Percentiles rank a stretch among this genome's conserved stretches.
Conservation (phyloP, 2,329 filamentous ascomycete species). For the Aureobasidium uvarum region DNA sequence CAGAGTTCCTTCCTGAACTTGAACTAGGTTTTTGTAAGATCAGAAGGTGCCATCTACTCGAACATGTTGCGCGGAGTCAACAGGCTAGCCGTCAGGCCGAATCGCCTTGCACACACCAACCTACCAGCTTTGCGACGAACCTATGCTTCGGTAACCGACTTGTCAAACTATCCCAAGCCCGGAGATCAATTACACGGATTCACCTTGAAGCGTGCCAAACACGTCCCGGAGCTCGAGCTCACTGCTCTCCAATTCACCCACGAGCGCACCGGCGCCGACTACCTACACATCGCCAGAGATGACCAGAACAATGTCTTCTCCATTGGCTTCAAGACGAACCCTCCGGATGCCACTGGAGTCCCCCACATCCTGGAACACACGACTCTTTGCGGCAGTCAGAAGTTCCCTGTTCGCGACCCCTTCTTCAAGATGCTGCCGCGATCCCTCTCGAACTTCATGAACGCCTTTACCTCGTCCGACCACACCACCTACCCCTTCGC, state of each 20-base stretch:
- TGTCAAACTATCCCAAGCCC: constrained; percentile 70
- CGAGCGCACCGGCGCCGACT: constrained; percentile 93
- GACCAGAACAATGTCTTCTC: constrained; percentile 99
- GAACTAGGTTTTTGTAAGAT: not conserved
- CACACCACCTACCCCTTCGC: constrained; percentile 98
- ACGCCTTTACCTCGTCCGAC: constrained; percentile 93
- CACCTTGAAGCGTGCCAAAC: constrained; percentile 81
- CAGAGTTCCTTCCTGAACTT: not conserved
- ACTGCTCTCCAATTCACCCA: constrained; percentile 88
- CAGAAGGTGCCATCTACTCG: not conserved
- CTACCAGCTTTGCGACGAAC: constrained; percentile 31
- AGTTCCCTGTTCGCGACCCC: constrained; percentile 96
- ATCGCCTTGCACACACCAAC: constrained; percentile 12
- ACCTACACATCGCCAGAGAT: constrained; percentile 89
- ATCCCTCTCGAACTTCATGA: constrained; percentile 99
- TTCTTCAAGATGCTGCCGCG: constrained; percentile 99
- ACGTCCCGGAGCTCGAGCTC: constrained; percentile 90
- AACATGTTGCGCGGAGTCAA: constrained; percentile 22
- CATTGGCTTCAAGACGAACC: constrained; percentile 98
- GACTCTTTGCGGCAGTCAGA: constrained; percentile 90
- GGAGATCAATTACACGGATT: constrained; percentile 92
- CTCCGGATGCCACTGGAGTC: constrained; percentile 90
- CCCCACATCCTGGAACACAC: constrained; percentile 98
- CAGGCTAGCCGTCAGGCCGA: not conserved
- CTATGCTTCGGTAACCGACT: constrained; percentile 69